Evolutionary conservation across 148 eudicot genomes (phyloP).

Genomic region (Bassia scoparia): DNA sequence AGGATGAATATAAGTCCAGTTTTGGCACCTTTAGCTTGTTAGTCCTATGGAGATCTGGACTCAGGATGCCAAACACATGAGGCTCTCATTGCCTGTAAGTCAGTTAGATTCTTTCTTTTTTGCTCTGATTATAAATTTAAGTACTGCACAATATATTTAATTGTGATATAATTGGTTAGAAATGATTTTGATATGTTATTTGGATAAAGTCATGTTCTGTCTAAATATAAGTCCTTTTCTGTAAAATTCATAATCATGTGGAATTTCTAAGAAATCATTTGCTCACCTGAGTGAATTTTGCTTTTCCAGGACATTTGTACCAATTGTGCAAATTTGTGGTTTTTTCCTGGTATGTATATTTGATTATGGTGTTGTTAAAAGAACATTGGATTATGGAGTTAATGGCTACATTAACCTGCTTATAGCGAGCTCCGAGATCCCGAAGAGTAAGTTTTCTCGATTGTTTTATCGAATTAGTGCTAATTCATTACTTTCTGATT

Average conservation of each 20-base stretch:
- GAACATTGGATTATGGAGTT: constrained; percentile 54
- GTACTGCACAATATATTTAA: background rate
- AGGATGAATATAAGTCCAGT: constrained; percentile 45
- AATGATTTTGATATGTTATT: constrained; percentile 6
- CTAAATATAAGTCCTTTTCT: background rate
- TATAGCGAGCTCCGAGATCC: constrained; percentile 91
- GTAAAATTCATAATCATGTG: background rate
- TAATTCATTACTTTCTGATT: background rate
- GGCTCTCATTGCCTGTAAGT: constrained; percentile 69
- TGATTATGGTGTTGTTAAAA: constrained; percentile 78
- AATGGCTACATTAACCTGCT: constrained; percentile 48
- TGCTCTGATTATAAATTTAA: background rate
- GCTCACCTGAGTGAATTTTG: constrained; percentile 1
- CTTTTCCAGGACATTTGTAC: constrained; percentile 20
- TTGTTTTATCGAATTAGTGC: background rate
- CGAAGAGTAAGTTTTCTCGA: constrained; percentile 50
- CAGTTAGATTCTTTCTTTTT: background rate
- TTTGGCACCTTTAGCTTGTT: constrained; percentile 86
- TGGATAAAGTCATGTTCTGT: constrained; percentile 12
- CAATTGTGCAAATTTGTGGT: constrained; percentile 19
- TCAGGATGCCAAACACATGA: constrained; percentile 76
- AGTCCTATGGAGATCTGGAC: constrained; percentile 98
- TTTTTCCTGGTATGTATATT: constrained; percentile 42
- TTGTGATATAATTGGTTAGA: background rate
- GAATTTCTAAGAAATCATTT: background rate